Conservation (phyloP, 1,284 basidiomycete genomes). For the Cryptococcus sp. region DNA sequence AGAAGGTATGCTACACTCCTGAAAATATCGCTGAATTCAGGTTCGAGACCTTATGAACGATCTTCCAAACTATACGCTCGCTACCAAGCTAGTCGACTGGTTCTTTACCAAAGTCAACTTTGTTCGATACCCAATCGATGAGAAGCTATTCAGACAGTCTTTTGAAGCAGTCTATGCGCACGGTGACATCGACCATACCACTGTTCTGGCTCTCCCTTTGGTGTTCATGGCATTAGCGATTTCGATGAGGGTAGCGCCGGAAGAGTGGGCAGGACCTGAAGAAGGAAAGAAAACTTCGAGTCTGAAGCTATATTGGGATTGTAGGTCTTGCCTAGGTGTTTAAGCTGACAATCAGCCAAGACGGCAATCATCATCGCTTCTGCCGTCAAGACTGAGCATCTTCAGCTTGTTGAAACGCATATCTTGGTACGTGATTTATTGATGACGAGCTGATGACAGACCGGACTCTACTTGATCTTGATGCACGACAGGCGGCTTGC, state of each 20-base stretch:
- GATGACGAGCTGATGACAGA: slow-evolving; percentile 51
- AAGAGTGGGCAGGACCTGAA: slow-evolving; percentile 68
- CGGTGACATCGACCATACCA: slow-evolving; percentile 8
- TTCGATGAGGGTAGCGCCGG: slow-evolving; percentile 76
- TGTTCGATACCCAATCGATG: slow-evolving; percentile 85
- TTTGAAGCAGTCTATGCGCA: slow-evolving; percentile 67
- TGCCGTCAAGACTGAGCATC: slow-evolving; percentile 80
- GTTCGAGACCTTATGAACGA: slow-evolving; percentile 68
- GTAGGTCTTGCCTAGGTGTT: slow-evolving; percentile 52
- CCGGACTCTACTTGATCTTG: slow-evolving; percentile 81
- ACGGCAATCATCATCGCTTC: slow-evolving; percentile 75
- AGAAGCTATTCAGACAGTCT: slow-evolving; percentile 68
- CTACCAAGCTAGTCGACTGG: slow-evolving; percentile 55
- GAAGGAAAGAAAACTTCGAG: slow-evolving; percentile 66
- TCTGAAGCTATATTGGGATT: slow-evolving; percentile 83
- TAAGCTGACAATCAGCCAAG: slow-evolving; percentile 56
- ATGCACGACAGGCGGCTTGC: slow-evolving; percentile 46
- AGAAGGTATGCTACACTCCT: slow-evolving; percentile 57
- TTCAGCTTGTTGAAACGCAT: slow-evolving; percentile 79
- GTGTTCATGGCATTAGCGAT: slow-evolving; percentile 87
- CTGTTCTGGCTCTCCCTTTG: slow-evolving; percentile 59
- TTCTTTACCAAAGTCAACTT: slow-evolving; percentile 65
- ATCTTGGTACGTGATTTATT: slow-evolving; percentile 59
- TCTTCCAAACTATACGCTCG: slow-evolving; percentile 65
- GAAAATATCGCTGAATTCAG: slow-evolving; percentile 3